These are phyloP conservation scores for Achaetomium macrosporum DNA, from an alignment of 2,329 filamentous ascomycete genomes.

Conservation along the genomic window DNA sequence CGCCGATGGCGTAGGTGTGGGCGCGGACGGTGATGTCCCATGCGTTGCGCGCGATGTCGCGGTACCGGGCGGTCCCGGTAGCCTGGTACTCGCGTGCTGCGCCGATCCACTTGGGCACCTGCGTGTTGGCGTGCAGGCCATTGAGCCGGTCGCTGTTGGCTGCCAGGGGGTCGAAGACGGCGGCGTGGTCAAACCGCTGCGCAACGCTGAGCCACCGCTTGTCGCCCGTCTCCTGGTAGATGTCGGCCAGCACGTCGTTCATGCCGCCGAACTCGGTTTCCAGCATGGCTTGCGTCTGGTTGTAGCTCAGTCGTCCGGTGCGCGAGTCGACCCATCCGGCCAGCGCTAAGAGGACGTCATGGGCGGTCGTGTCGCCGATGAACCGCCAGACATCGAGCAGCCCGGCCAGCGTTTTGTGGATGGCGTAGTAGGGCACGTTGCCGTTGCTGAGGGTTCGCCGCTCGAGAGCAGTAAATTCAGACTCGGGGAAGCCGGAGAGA, in stretches of 20 bases:
- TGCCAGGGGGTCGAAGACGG: slow-evolving; percentile 42
- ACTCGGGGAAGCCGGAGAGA: slow-evolving; percentile 47
- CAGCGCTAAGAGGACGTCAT: slow-evolving; percentile 38
- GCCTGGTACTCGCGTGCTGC: slow-evolving; percentile 43
- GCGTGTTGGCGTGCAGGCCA: slow-evolving; percentile 48
- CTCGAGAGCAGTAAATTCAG: slow-evolving; percentile 42
- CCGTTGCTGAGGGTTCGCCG: slow-evolving; percentile 39
- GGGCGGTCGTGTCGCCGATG: slow-evolving; percentile 38
- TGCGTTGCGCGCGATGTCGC: slow-evolving; percentile 44
- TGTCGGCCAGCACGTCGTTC: slow-evolving; percentile 45
- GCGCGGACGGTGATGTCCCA: slow-evolving; percentile 41
- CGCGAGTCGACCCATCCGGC: slow-evolving; percentile 45
- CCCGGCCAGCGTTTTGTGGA: slow-evolving; percentile 50
- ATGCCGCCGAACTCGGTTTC: slow-evolving; percentile 48
- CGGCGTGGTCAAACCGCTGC: slow-evolving; percentile 45
- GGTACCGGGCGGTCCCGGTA: slow-evolving; percentile 39
- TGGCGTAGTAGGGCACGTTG: slow-evolving; percentile 48
- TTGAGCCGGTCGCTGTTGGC: slow-evolving; percentile 39
- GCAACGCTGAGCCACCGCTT: slow-evolving; percentile 41
- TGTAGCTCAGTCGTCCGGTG: slow-evolving; percentile 37
- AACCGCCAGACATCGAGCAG: slow-evolving; percentile 45
- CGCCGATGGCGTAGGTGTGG: slow-evolving; percentile 49
- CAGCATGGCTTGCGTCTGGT: slow-evolving; percentile 44
- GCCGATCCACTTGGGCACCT: slow-evolving; percentile 50
- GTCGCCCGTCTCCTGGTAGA: slow-evolving; percentile 43